Evolutionary conservation across 331 rosid genomes (phyloP).

Genomic region (Erythrophleum ivorense): DNA sequence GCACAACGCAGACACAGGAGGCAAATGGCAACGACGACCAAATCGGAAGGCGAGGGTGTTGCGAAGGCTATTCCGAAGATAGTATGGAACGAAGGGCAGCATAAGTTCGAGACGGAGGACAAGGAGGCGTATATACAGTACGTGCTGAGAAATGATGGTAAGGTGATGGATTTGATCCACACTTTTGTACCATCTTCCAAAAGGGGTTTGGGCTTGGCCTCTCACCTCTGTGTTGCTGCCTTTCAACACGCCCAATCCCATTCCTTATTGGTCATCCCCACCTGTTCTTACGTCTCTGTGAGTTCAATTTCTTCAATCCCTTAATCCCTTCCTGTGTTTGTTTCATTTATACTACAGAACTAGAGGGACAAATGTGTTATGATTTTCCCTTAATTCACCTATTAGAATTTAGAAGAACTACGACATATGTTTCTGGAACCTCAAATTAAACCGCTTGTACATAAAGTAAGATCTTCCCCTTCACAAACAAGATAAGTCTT

Average conservation of each 20-base stretch:
- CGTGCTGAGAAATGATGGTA: constrained; percentile 52
- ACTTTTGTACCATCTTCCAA: constrained; percentile 87
- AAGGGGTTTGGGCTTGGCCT: constrained; percentile 87
- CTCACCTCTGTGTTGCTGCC: constrained; percentile 79
- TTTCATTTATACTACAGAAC: neutral
- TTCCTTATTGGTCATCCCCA: constrained; percentile 67
- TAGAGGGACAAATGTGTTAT: too few relatives aligned
- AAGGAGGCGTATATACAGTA: constrained; percentile 72
- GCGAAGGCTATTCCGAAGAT: constrained; percentile 50
- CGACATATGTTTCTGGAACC: neutral
- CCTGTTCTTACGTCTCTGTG: constrained; percentile 89
- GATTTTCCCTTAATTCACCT: neutral
- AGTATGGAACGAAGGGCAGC: constrained; percentile 59
- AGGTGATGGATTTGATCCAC: constrained; percentile 78
- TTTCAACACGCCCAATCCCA: constrained; percentile 72
- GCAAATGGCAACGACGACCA: constrained; percentile 48
- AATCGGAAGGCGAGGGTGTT: constrained; percentile 33
- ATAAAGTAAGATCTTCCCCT: neutral
- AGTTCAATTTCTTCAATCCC: constrained; percentile 37
- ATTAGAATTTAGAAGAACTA: neutral
- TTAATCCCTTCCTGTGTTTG: neutral
- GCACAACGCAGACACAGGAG: neutral
- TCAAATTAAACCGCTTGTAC: neutral
- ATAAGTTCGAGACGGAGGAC: constrained; percentile 84
- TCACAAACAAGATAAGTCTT: neutral